These are phyloP conservation scores for Yarrowia sp. DNA, from an alignment of 805 yeast genomes.

Conservation along the genomic window DNA sequence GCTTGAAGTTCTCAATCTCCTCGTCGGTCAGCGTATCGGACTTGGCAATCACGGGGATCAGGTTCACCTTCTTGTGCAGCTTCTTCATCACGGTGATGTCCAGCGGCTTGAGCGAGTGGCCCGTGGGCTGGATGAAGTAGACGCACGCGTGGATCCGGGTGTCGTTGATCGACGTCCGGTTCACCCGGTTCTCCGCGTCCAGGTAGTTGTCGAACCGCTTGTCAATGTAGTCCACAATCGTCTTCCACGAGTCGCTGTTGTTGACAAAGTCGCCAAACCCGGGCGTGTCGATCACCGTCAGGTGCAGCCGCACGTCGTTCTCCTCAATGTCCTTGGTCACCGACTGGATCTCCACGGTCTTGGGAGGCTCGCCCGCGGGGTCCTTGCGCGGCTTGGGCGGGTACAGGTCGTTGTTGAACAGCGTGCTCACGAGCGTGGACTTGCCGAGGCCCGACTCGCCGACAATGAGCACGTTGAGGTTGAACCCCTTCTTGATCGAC, in stretches of 20 bases:
- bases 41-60: slow-evolving; percentile 94
- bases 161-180: slow-evolving; percentile 74
- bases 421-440: slow-evolving; percentile 87
- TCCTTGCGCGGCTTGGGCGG: slow-evolving; percentile 52
- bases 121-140: slow-evolving; percentile 96
- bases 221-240: slow-evolving; percentile 89
- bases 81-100: slow-evolving; percentile 88
- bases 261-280: slow-evolving; percentile 93
- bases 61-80: slow-evolving; percentile 87
- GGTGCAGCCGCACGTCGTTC: slow-evolving; percentile 85
- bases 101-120: slow-evolving; percentile 86
- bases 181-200: slow-evolving; percentile 85
- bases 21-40: slow-evolving; percentile 91
- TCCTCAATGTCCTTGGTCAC: slow-evolving; percentile 82
- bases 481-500: slow-evolving; percentile 87
- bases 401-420: slow-evolving; percentile 74
- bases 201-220: slow-evolving; percentile 84
- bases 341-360: slow-evolving; percentile 64
- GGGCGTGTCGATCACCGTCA: slow-evolving; percentile 87
- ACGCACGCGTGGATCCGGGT: slow-evolving; percentile 90
- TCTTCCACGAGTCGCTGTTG: slow-evolving; percentile 82
- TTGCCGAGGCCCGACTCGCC: slow-evolving; percentile 90
- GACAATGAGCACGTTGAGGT: slow-evolving; percentile 84
- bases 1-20: slow-evolving; percentile 79
- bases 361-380: slow-evolving; percentile 56